Evolutionary conservation across 1,284 basidiomycete species (phyloP).

Genomic region (Cutaneotrichosporon mucoides): DNA sequence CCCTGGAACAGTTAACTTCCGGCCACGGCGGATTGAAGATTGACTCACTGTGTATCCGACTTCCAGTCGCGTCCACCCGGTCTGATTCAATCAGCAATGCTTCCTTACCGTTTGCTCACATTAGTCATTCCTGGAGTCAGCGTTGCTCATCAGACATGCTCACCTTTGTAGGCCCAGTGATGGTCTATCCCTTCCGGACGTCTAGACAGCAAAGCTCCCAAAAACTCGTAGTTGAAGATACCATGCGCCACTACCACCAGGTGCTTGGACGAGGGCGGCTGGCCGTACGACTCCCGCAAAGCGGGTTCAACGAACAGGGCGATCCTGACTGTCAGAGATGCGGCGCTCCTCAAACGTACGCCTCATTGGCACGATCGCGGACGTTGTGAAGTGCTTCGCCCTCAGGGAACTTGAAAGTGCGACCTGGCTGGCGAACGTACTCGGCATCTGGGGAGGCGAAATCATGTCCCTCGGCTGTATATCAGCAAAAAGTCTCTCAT

Average conservation of each 20-base stretch:
- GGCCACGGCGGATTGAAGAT: too few relatives aligned
- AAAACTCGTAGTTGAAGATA: constrained; percentile 49
- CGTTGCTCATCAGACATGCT: neutral
- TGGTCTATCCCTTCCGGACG: constrained; percentile 38
- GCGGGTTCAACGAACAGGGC: constrained; percentile 41
- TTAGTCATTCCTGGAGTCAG: constrained; percentile 48
- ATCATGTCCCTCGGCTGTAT: constrained; percentile 37
- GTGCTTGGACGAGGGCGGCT: constrained; percentile 25
- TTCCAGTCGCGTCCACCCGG: constrained; percentile 52
- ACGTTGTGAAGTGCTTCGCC: constrained; percentile 49
- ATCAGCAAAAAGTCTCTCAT: neutral
- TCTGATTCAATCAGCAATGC: constrained; percentile 22
- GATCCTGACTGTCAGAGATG: constrained; percentile 25
- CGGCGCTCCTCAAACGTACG: constrained; percentile 26
- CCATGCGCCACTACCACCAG: constrained; percentile 49
- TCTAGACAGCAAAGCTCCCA: constrained; percentile 41
- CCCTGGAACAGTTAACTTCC: constrained; percentile 1
- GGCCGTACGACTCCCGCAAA: constrained; percentile 29
- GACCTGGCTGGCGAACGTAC: constrained; percentile 34
- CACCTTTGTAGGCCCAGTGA: constrained; percentile 46
- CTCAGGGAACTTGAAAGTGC: constrained; percentile 37
- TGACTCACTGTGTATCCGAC: constrained; percentile 41
- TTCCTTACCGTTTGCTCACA: constrained; percentile 18
- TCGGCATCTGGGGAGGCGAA: constrained; percentile 34
- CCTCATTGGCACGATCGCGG: constrained; percentile 40